phyloP scores from a whole-genome alignment of 106 monocot genomes.

The Ottelia alismoides region DNA sequence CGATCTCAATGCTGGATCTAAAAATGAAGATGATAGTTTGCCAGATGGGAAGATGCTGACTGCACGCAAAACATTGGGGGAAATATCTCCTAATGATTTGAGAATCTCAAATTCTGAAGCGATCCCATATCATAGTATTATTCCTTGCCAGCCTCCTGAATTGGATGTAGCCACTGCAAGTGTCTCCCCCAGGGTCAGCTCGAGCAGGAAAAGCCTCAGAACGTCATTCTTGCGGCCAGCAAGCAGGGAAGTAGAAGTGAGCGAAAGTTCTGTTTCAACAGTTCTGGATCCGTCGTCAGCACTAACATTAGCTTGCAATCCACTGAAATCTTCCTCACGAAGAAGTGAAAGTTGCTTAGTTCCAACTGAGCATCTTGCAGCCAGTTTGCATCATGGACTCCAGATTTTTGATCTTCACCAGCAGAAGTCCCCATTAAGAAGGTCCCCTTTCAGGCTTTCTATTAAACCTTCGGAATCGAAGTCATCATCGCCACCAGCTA shows the following conservation, averaged over 20 bases:
- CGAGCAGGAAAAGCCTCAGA: constrained; percentile 39
- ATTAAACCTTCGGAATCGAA: constrained; percentile 34
- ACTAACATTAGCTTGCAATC: constrained; percentile 10
- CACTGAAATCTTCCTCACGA: constrained; percentile 7
- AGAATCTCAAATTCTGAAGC: background rate
- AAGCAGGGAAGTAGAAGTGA: constrained; percentile 23
- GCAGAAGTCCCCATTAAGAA: constrained; percentile 29
- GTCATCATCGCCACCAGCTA: constrained; percentile 16
- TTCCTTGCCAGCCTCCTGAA: constrained; percentile 21
- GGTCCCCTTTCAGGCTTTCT: constrained; percentile 48
- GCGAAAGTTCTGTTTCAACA: constrained; percentile 9
- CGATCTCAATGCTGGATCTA: background rate
- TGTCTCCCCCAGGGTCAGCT: constrained; percentile 24
- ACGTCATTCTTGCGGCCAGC: constrained; percentile 39
- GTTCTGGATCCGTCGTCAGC: constrained; percentile 13
- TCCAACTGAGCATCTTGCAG: constrained; percentile 54
- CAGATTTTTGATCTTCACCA: constrained; percentile 49
- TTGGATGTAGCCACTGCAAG: constrained; percentile 21
- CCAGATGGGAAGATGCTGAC: background rate
- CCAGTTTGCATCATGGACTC: constrained; percentile 72
- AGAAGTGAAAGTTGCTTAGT: constrained; percentile 12
- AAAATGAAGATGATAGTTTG: background rate
- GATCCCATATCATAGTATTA: constrained; percentile 19
- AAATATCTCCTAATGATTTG: background rate
- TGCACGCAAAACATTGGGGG: constrained; percentile 1